Base-by-base conservation (phyloP, 1,284 basidiomycete species). In the Cutaneotrichosporon sp. region DNA sequence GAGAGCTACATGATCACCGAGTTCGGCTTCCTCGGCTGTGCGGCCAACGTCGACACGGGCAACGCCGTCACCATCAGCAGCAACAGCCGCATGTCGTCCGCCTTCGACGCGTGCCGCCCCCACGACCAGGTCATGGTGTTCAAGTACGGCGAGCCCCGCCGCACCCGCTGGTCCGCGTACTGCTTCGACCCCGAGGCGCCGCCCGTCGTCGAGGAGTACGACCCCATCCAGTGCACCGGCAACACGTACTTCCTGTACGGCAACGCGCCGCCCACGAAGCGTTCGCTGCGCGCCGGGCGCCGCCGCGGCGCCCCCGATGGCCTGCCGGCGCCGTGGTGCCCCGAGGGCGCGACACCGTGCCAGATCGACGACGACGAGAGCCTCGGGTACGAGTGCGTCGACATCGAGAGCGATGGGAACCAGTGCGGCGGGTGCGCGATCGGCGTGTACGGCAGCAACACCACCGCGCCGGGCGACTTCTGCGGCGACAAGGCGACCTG, bases 401-500 rank as follows among this genome's bases (percentile, higher is more conserved):
- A 52, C 31, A 33, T 34, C n/a, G 50, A 52, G 25, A 20, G 31
- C 10, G 50, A 52, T 7, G 31, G n/a, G 3, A 22, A 33, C 29
- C 27, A 52, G 10, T 52, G 50, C 31, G 50, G 50, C 11, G 50
- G 50, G 1, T 52, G 50, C 10, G 50, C 31, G 25, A n/a, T 33
- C 6, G 50, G 50, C 10, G 31, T 34, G 3, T 52, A 33, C 31
- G 50, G 50, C n/a, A 3, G n/a, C 18, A 52, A 34, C 31, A 22
- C 29, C 6, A 33, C 27, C 8, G 27, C 13, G 2, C 3, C 7
- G 6, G 50, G 50, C 31, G 31, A 6, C n/a, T 24, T 20, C 4
- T 52, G 50, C 50, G 50, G 29, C 16, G 49, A 50, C 27, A 50
- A 31, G n/a, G 50, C 50, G 18, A 18, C 9, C n/a, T 52, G 50